Evolutionary conservation across 2,329 filamentous ascomycete species (phyloP).

Genomic region (Epichloe elymi): DNA sequence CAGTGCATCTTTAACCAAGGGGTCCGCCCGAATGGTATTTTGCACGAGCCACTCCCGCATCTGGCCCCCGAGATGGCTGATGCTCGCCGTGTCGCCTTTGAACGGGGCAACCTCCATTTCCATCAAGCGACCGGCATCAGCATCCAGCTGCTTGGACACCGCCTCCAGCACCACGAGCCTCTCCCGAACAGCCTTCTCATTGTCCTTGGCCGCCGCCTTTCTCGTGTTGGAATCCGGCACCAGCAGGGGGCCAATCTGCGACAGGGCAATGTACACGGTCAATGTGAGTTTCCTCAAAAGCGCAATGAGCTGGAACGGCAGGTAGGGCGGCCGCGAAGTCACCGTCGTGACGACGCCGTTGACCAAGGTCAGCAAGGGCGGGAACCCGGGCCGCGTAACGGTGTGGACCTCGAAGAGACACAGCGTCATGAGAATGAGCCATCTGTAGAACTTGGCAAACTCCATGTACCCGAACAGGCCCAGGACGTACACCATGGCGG

Average conservation of each 20-base stretch:
- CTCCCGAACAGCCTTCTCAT: constrained; percentile 41
- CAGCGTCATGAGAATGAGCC: constrained; percentile 41
- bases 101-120: constrained; percentile 74
- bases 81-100: constrained; percentile 52
- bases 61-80: constrained; percentile 49
- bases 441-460: constrained; percentile 53
- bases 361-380: constrained; percentile 29
- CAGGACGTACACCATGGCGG: constrained; percentile 45
- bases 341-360: constrained; percentile 30
- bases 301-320: constrained; percentile 74
- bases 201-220: constrained; percentile 17
- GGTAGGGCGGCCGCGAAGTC: constrained; percentile 43
- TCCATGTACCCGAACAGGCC: constrained; percentile 54
- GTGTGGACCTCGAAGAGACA: constrained; percentile 44
- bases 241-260: constrained; percentile 63
- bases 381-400: constrained; percentile 41
- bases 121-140: constrained; percentile 57
- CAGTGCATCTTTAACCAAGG: constrained; percentile 71
- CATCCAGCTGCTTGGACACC: constrained; percentile 45
- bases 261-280: constrained; percentile 71
- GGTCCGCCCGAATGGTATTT: constrained; percentile 68
- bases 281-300: constrained; percentile 65
- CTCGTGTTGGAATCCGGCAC: constrained; percentile 24
- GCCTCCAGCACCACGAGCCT: constrained; percentile 55
- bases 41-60: constrained; percentile 81